Base-by-base conservation (phyloP, 2,329 filamentous ascomycete species). In the Neofusicoccum umdonicola region DNA sequence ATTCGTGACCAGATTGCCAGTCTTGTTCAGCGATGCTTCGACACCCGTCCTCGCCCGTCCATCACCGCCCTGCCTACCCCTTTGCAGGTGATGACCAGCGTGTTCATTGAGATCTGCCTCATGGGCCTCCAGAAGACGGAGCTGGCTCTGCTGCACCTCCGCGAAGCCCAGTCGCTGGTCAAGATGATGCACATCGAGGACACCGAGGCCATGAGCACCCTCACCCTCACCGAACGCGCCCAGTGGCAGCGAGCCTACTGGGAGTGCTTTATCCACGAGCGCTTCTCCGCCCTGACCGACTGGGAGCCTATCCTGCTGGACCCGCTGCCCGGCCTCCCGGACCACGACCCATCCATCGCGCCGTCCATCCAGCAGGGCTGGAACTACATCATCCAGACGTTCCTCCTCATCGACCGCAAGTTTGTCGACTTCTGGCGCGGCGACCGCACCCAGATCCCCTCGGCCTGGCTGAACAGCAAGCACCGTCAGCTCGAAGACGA, bases 141-240 rank as follows among this genome's bases (percentile, higher is more conserved):
- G 67, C 88, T 88, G 74, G 90, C 90, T 1, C 94, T 91, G 90
- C 93, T 88, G 72, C 87, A 92, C 73, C 80, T 94, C 9, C 87
- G 90, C 31, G 91, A 95, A 76, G 89, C 90, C 5, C 89, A 87
- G 1, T 93, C 90, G 5, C 81, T 94, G 75, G 42, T 60, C 41
- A 60, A 60, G n/a, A 60, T 60, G 56, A 13, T 35, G 8, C 77
- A 80, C 11, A 76, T 82, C 17, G 78, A 81, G 64, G 77, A 79
- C 45, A 71, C 75, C n/a, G 72, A 77, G 4, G 67, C 70, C 6
- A 73, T 77, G 65, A 67, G 67, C 4, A 68, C 66, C 0, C 66
- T 82, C 0, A 66, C 72, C 4, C 69, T 70, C 3, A 68, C 76
- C 2, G 79, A 82, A 61, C 72, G 77, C 27, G 76, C 79, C 27